A percentile compares a stretch with the other conserved stretches of the same genome.
Conservation (phyloP, 2,329 filamentous ascomycete genomes). For the Colletotrichum falcatum region DNA sequence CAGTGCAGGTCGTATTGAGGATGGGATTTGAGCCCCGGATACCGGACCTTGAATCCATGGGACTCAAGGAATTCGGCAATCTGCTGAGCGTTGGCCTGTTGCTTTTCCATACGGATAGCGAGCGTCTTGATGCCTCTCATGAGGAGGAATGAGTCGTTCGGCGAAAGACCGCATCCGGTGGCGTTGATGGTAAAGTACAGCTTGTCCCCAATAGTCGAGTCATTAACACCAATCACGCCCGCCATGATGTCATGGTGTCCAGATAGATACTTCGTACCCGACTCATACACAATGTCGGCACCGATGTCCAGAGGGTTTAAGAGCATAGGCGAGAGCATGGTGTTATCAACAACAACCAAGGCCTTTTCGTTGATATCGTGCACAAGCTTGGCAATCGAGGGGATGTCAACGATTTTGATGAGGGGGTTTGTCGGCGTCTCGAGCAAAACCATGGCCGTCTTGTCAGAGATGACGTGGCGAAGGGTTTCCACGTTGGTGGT, state of each 20-base stretch:
- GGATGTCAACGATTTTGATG: constrained; percentile 97
- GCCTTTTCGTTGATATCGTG: constrained; percentile 84
- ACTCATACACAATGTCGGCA: constrained; percentile 97
- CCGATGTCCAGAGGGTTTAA: constrained; percentile 94
- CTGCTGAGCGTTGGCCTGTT: constrained; percentile 89
- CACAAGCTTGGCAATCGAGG: constrained; percentile 78
- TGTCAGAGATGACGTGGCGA: constrained; percentile 74
- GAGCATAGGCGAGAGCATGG: constrained; percentile 96
- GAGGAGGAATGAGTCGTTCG: constrained; percentile 95
- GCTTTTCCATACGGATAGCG: constrained; percentile 98
- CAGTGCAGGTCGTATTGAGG: constrained; percentile 97
- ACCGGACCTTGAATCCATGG: constrained; percentile 93
- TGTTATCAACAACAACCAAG: constrained; percentile 95
- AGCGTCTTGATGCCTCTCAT: constrained; percentile 97
- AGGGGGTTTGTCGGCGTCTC: constrained; percentile 98
- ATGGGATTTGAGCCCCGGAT: constrained; percentile 93
- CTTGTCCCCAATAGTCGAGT: constrained; percentile 82
- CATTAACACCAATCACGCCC: constrained; percentile 93
- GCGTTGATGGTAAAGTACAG: constrained; percentile 98
- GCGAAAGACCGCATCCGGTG: constrained; percentile 91
- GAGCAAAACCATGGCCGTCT: constrained; percentile 94
- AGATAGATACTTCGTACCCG: constrained; percentile 96
- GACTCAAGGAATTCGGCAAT: constrained; percentile 94
- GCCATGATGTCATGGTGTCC: constrained; percentile 99
- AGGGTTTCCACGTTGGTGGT: constrained; percentile 84